Evolutionary conservation across 2,329 filamentous ascomycete species (phyloP).

Genomic region (Calonectria henricotiae): DNA sequence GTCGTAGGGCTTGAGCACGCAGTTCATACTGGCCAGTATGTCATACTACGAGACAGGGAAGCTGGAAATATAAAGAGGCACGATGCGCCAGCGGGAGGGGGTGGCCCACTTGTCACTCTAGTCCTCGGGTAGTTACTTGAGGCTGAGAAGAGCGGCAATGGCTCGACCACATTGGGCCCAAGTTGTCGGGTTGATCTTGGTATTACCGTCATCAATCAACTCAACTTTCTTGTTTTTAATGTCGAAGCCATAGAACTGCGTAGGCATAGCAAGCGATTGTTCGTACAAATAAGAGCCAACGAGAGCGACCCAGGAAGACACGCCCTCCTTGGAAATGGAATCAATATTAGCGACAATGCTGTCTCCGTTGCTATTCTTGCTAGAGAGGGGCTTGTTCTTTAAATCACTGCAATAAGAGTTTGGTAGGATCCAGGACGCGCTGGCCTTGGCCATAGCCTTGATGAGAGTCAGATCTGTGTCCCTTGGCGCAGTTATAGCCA

Average conservation of each 20-base stretch:
- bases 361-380: conserved; percentile 50
- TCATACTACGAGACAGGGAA: conserved; percentile 75
- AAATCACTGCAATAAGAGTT: conserved; percentile 62
- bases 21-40: conserved; percentile 74
- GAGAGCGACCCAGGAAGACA: conserved; percentile 63
- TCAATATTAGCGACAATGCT: conserved; percentile 48
- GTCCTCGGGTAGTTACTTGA: conserved; percentile 62
- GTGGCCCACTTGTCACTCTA: conserved; percentile 50
- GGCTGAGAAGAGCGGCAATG: conserved; percentile 66
- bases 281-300: conserved; percentile 73
- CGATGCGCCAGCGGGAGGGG: conserved; percentile 63
- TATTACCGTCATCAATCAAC: conserved; percentile 67
- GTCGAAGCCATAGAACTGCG: conserved; percentile 66
- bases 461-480: conserved; percentile 65
- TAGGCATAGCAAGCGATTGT: conserved; percentile 62
- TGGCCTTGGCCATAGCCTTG: conserved; percentile 67
- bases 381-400: conserved; percentile 51
- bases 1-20: conserved; percentile 71
- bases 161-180: conserved; percentile 71
- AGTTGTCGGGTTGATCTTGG: conserved; percentile 61
- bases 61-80: conserved; percentile 67
- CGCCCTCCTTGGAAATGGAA: conserved; percentile 61
- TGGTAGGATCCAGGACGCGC: conserved; percentile 69
- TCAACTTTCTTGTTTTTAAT: conserved; percentile 61
- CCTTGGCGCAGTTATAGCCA: conserved; percentile 59